Evolutionary conservation across 116 monocot genomes (phyloP), one percentile per base, ranked within the genome.

Genomic region (Phalaenopsis hybrid): DNA sequence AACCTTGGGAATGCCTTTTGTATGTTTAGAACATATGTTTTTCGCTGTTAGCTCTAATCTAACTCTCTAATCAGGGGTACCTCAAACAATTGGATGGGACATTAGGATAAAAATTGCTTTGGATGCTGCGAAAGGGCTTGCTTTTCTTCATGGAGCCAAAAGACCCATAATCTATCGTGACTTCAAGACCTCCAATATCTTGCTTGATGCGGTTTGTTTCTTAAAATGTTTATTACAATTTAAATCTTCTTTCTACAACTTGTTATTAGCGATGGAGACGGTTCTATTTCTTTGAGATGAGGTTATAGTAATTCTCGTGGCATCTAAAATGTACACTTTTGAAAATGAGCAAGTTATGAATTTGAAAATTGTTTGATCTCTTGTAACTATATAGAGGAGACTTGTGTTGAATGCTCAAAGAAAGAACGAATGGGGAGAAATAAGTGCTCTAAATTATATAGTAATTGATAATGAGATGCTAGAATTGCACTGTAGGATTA

Each of bases 121-220:
- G 79, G 83, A 83, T 83, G 83, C 73, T 55, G 83, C 79, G 58
- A 83, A 79, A 21, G 83, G 83, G 57, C 83, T 79, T 72, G 83
- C 83, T 4, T 83, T 77, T 58, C 83, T 83, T 79, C 83, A 83
- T 79, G 83, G 57, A 45, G 79, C 83, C 31, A 73, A 79, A 83
- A 83, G 79, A 20, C 79, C 83, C 68, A 79, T 83, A 57, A 83
- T 83, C 31, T 83, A 79, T 55, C 83, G 83, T 44, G 83, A 83
- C 41, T 83, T 83, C 74, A 83, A 83, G 83, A 79, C 83, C 44
- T 83, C 83, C 51, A 83, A 83, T 59, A 83, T 83, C 52, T 79
- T 83, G 79, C 79, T 83, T 44, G 83, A 79, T 57, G 70, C 57
- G 74, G 83, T 83, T 43, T 57, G 83, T 79, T 23, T 78, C 69